phyloP scores from a whole-genome alignment of 2,329 filamentous ascomycete species.

The Colletotrichum tanaceti region DNA sequence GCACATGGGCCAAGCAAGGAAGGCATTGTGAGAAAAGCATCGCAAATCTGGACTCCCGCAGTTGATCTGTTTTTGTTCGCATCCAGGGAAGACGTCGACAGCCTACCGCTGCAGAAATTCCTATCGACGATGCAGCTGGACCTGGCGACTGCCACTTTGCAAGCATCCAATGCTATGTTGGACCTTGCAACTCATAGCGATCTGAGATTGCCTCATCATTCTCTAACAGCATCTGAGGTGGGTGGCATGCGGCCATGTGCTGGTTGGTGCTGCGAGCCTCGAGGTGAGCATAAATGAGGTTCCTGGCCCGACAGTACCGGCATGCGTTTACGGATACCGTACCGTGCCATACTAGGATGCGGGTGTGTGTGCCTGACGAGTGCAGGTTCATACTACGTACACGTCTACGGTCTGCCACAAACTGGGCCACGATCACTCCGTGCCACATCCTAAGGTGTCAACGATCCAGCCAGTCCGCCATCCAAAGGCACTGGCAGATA shows the following conservation, averaged over 20 bases:
- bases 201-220: neutral
- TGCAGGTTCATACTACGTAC: no score
- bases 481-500: neutral
- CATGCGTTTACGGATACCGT: neutral
- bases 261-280: no score
- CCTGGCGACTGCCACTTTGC: neutral
- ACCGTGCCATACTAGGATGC: neutral
- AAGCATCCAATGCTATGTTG: constrained; percentile 3
- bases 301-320: neutral
- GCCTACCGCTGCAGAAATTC: constrained; percentile 1
- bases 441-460: neutral
- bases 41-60: neutral
- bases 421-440: neutral
- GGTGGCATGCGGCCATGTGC: neutral
- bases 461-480: neutral
- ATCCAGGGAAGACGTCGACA: constrained; percentile 19
- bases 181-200: neutral
- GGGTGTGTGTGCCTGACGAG: no score
- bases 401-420: neutral
- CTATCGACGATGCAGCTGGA: neutral
- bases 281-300: neutral
- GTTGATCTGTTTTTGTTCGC: constrained; percentile 20
- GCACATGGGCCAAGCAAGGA: neutral
- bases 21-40: neutral
- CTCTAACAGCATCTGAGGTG: neutral